Conservation (phyloP, 768 basidiomycete species). For the Auricularia sp. region DNA sequence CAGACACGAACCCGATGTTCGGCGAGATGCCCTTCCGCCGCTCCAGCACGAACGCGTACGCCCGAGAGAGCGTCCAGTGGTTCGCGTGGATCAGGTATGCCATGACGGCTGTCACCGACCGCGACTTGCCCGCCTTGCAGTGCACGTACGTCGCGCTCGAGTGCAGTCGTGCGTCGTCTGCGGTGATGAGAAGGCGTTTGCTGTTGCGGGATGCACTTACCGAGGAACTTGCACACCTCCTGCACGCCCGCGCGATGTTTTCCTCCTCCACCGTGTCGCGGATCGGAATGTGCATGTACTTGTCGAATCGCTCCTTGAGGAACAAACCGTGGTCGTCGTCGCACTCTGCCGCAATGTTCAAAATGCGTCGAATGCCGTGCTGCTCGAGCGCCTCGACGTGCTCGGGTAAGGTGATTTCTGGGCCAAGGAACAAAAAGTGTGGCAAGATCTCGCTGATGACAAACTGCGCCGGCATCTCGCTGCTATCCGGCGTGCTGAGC, state of each 20-base stretch:
- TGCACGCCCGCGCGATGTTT: constrained; percentile 67
- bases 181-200: not conserved
- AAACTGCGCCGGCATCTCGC: constrained; percentile 31
- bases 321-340: constrained; percentile 70
- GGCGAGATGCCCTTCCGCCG: constrained; percentile 87
- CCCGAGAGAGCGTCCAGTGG: constrained; percentile 88
- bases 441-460: constrained; percentile 84
- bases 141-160: constrained; percentile 89
- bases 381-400: constrained; percentile 67
- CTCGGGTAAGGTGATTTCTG: constrained; percentile 65
- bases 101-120: constrained; percentile 93
- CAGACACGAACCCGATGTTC: constrained; percentile 95
- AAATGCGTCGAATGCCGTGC: constrained; percentile 74
- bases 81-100: constrained; percentile 96
- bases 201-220: not conserved
- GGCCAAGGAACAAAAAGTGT: constrained; percentile 82
- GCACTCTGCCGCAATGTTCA: constrained; percentile 92
- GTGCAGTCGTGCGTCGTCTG: constrained; percentile 87
- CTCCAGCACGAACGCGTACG: constrained; percentile 87
- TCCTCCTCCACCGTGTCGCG: constrained; percentile 93
- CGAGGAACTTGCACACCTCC: constrained; percentile 73
- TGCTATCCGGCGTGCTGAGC: not conserved
- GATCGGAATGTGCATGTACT: constrained; percentile 84
- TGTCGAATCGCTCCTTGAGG: constrained; percentile 63
- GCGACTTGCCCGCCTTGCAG: constrained; percentile 91